A percentile compares a stretch with the other conserved stretches of the same genome.
Evolutionary conservation across 2,329 filamentous ascomycete species (phyloP).

Genomic region (Volutella citrinella): DNA sequence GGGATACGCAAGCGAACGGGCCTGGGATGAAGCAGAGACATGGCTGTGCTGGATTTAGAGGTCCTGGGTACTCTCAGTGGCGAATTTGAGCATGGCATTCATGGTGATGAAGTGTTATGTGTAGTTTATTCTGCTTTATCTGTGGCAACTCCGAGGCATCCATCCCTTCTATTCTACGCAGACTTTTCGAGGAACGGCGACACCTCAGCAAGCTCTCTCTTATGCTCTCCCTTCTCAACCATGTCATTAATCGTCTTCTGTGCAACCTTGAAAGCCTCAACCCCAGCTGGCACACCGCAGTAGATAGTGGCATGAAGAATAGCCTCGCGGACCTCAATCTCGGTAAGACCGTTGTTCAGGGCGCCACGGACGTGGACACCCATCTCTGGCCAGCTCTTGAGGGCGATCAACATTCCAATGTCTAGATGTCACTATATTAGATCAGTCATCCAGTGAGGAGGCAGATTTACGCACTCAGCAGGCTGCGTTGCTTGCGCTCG

Average conservation of each 20-base stretch:
- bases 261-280: conserved; percentile 34
- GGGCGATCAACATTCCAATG: conserved; percentile 60
- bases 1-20: too few relatives aligned
- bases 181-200: conserved; percentile 3
- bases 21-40: too few relatives aligned
- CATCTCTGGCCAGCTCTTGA: conserved; percentile 57
- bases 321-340: conserved; percentile 55
- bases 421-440: conserved; percentile 22
- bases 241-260: conserved; percentile 24
- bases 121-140: too few relatives aligned
- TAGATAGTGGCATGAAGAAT: conserved; percentile 42
- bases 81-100: too few relatives aligned
- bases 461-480: conserved; percentile 7
- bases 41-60: too few relatives aligned
- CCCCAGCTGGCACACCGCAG: conserved; percentile 38
- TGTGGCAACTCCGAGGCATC: too few relatives aligned
- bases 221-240: conserved; percentile 21
- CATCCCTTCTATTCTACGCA: not conserved
- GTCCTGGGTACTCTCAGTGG: too few relatives aligned
- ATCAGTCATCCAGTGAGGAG: not conserved
- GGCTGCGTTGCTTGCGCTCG: conserved; percentile 54
- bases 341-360: conserved; percentile 57
- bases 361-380: conserved; percentile 60
- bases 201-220: conserved; percentile 5
- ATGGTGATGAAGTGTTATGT: too few relatives aligned